Conservation (phyloP, 805 yeast species). For the Zygosaccharomyces rouxii region DNA sequence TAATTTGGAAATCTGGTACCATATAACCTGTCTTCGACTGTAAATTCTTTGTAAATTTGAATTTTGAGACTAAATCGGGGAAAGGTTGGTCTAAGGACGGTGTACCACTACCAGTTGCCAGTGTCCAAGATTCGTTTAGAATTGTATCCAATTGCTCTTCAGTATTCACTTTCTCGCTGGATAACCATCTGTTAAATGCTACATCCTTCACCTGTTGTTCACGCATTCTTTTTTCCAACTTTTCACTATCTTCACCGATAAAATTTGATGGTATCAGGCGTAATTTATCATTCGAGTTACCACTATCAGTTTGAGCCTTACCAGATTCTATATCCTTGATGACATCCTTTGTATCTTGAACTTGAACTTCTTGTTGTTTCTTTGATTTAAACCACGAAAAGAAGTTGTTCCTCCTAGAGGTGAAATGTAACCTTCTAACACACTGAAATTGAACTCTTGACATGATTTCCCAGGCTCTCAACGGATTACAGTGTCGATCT, state of each 20-base stretch:
- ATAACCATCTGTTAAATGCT: constrained; percentile 37
- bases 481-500: neutral
- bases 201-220: constrained; percentile 17
- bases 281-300: constrained; percentile 14
- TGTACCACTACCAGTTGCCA: neutral
- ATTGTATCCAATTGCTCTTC: constrained; percentile 28
- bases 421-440: constrained; percentile 26
- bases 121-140: constrained; percentile 15
- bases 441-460: neutral
- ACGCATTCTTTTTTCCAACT: constrained; percentile 12
- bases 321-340: constrained; percentile 38
- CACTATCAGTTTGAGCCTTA: constrained; percentile 2
- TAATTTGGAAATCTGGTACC: constrained; percentile 38
- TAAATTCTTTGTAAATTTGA: constrained; percentile 33
- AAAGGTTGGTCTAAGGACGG: constrained; percentile 19
- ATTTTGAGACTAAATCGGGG: constrained; percentile 33
- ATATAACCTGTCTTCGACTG: constrained; percentile 38
- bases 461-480: neutral
- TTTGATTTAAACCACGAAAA: constrained; percentile 40
- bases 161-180: constrained; percentile 22
- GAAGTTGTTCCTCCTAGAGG: constrained; percentile 29
- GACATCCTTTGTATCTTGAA: constrained; percentile 31
- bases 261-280: constrained; percentile 30
- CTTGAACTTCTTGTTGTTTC: constrained; percentile 21
- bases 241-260: constrained; percentile 29